These are phyloP conservation scores for Chrysoporthe puriensis DNA, from an alignment of 2,329 filamentous ascomycete species.

Conservation along the genomic window DNA sequence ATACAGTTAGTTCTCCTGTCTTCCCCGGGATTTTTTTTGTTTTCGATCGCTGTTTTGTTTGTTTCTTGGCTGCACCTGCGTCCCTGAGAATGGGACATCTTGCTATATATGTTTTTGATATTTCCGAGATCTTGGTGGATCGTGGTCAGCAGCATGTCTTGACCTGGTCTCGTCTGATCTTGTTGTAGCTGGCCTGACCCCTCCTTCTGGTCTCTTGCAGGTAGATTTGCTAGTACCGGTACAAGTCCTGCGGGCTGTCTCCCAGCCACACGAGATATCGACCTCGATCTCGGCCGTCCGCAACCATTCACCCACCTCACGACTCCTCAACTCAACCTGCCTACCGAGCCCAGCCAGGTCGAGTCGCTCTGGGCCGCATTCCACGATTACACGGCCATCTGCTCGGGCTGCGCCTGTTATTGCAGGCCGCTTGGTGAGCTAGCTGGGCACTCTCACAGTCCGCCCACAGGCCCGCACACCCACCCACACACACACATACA, in stretches of 20 bases:
- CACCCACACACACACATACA: too few relatives aligned
- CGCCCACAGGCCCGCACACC: not conserved
- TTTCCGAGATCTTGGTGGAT: not conserved
- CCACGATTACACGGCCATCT: not conserved
- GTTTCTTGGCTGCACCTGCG: not conserved
- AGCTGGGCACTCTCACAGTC: too few relatives aligned
- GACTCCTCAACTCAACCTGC: constrained; percentile 13
- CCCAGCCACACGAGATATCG: constrained; percentile 15
- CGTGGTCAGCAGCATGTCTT: not conserved
- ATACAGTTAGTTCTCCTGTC: constrained; percentile 16
- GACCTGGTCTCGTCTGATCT: not conserved
- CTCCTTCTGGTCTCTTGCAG: constrained; percentile 5
- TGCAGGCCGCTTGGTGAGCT: not conserved
- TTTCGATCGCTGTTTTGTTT: not conserved
- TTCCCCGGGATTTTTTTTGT: not conserved
- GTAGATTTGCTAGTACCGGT: not conserved
- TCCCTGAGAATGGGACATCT: not conserved
- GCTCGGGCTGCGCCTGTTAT: constrained; percentile 2
- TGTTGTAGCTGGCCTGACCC: constrained; percentile 2
- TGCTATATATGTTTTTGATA: not conserved
- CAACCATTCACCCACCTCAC: not conserved
- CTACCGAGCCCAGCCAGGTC: not conserved
- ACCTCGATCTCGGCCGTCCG: constrained; percentile 1
- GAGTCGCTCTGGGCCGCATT: not conserved
- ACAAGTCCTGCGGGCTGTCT: constrained; percentile 7